Base-by-base conservation (phyloP, 2,329 filamentous ascomycete species). In the Volutella citrinella region DNA sequence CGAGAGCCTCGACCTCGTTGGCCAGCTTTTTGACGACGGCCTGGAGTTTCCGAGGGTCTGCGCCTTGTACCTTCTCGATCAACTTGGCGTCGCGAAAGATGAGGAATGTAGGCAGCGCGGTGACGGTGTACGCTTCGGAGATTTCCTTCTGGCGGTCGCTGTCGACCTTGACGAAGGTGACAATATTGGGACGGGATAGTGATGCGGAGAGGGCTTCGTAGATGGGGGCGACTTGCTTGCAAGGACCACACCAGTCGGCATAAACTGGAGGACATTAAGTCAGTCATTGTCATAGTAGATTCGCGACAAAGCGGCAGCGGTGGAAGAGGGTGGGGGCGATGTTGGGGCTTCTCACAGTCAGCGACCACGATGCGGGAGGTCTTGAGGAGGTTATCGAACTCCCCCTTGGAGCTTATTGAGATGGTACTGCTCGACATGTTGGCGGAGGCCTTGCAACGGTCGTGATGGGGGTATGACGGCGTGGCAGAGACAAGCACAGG, bases 311-410 rank as follows among this genome's bases (percentile, higher is more conserved):
- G n/a, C n/a, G n/a, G n/a, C n/a, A n/a, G n/a, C n/a, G n/a, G n/a
- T n/a, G n/a, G n/a, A n/a, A n/a, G n/a, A n/a, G n/a, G n/a, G n/a
- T n/a, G n/a, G n/a, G n/a, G n/a, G n/a, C n/a, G n/a, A n/a, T n/a
- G n/a, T n/a, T n/a, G n/a, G n/a, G n/a, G n/a, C n/a, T n/a, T n/a
- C 87, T 76, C 70, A 95, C 89, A 96, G 66, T 95, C 87, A 55
- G 84, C 82, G 34, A 97, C 82, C 25, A 97, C 87, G 40, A 95
- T 78, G 47, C 77, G 79, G 20, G 86, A 89, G 35, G 75, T 79
- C 42, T 76, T 75, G 42, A 95, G 72, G 41, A 93, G 64, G 19
- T 68, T 64, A 51, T 72, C 74, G 53, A 94, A 83, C 56, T 91
- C 80, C 52, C 70, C 68, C 48, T 68, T 64, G 39, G 74, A 76